A percentile compares a stretch with the other conserved stretches of the same genome.
Conservation (phyloP, 352 stramenopile species). For the Pythium rishiriense region DNA sequence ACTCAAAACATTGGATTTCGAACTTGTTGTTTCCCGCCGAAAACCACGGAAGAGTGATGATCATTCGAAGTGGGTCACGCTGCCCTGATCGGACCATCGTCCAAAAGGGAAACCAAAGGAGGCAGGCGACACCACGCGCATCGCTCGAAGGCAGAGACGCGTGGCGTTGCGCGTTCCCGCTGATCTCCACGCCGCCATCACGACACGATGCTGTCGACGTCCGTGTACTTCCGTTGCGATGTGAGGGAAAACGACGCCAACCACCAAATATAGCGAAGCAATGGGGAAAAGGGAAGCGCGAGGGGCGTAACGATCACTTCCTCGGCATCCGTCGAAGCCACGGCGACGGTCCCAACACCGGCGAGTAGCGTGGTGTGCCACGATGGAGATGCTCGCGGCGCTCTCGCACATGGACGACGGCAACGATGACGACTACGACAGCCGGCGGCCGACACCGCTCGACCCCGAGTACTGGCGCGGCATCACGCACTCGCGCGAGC, state of each 20-base stretch:
- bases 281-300: background rate
- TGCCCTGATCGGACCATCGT: no score
- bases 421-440: conserved; percentile 32
- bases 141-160: no score
- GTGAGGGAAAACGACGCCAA: background rate
- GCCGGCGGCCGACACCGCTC: conserved; percentile 48
- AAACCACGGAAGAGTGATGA: conserved; percentile 1
- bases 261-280: conserved; percentile 14
- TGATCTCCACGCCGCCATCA: no score
- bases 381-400: conserved; percentile 47
- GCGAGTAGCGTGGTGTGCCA: background rate
- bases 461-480: conserved; percentile 76
- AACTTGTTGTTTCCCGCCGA: conserved; percentile 1
- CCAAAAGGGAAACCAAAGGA: background rate
- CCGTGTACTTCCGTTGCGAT: no score
- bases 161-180: no score
- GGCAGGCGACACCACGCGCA: no score
- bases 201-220: no score
- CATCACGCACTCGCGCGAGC: conserved; percentile 60
- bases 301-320: conserved; percentile 14
- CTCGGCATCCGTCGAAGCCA: no score
- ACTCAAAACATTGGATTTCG: conserved; percentile 12
- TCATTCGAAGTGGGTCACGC: no score
- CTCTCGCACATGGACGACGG: conserved; percentile 39
- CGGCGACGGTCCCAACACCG: no score